Percentiles rank a stretch among this genome's conserved stretches.
These are phyloP conservation scores for Chalara sp. DNA, from an alignment of 2,329 filamentous ascomycete genomes.

Conservation along the genomic window DNA sequence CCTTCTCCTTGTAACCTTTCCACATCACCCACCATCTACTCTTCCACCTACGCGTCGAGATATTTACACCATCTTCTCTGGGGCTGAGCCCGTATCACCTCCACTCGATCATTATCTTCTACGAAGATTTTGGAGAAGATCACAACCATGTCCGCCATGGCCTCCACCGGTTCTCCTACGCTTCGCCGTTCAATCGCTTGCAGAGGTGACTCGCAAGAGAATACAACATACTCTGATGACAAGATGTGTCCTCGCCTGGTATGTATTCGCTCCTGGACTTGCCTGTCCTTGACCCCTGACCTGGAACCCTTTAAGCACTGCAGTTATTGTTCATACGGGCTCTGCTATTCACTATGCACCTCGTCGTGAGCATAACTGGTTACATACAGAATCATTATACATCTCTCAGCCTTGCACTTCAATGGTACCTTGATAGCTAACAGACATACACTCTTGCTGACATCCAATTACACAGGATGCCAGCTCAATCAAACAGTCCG, in stretches of 20 bases:
- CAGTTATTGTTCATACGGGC: too few species aligned
- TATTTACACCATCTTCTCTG: constrained; percentile 22
- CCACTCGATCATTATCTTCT: constrained; percentile 8
- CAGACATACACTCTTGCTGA: neutral
- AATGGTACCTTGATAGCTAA: too few species aligned
- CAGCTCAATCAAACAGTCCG: constrained; percentile 26
- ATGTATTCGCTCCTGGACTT: constrained; percentile 1
- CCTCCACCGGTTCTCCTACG: constrained; percentile 36
- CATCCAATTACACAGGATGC: neutral
- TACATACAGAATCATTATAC: too few species aligned
- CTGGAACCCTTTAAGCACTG: too few species aligned
- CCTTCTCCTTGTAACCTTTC: constrained; percentile 2
- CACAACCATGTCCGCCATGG: constrained; percentile 33
- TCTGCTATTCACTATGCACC: too few species aligned
- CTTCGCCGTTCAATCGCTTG: constrained; percentile 29
- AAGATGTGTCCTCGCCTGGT: constrained; percentile 9
- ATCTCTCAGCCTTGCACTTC: too few species aligned
- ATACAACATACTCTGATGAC: constrained; percentile 16
- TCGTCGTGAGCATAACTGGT: too few species aligned
- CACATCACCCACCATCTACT: constrained; percentile 12
- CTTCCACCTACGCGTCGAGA: constrained; percentile 24
- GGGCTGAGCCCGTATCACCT: constrained; percentile 11
- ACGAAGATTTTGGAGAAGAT: constrained; percentile 6
- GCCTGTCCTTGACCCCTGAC: neutral
- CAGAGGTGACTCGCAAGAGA: constrained; percentile 33